These are phyloP conservation scores for Iberis pinnata DNA, from an alignment of 345 rosid species.

Conservation along the genomic window DNA sequence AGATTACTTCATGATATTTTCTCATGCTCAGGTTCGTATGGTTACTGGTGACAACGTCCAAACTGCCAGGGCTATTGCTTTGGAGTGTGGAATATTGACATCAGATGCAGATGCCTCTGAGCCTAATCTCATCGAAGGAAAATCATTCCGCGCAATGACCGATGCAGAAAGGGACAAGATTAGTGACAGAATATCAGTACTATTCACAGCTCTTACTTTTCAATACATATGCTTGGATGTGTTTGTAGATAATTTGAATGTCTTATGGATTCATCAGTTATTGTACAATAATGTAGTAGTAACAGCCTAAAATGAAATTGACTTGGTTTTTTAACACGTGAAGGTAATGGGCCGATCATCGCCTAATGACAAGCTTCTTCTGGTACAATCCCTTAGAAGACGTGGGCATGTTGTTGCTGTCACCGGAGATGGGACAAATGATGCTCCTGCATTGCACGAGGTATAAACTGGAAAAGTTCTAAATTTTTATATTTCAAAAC, in stretches of 20 bases:
- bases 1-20: background rate
- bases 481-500: background rate
- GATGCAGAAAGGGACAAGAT: conserved; percentile 60
- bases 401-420: conserved; percentile 77
- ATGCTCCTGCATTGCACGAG: conserved; percentile 93
- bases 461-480: conserved; percentile 23
- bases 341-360: conserved; percentile 95
- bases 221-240: background rate
- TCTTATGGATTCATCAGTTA: background rate
- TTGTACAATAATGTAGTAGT: conserved; percentile 1
- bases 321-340: conserved; percentile 14
- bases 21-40: conserved; percentile 70
- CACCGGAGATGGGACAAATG: conserved; percentile 92
- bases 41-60: conserved; percentile 94
- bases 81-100: conserved; percentile 83
- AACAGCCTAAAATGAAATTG: conserved; percentile 8
- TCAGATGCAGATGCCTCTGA: conserved; percentile 54
- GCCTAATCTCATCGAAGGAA: conserved; percentile 79
- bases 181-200: conserved; percentile 69
- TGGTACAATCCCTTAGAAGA: conserved; percentile 73
- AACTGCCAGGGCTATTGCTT: conserved; percentile 91
- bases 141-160: conserved; percentile 59
- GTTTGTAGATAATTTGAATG: background rate
- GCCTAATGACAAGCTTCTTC: conserved; percentile 78
- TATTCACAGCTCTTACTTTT: background rate